Evolutionary conservation across 2,329 filamentous ascomycete species (phyloP), one percentile per base, ranked within the genome.

Genomic region (Cladophialophora chaetospira): DNA sequence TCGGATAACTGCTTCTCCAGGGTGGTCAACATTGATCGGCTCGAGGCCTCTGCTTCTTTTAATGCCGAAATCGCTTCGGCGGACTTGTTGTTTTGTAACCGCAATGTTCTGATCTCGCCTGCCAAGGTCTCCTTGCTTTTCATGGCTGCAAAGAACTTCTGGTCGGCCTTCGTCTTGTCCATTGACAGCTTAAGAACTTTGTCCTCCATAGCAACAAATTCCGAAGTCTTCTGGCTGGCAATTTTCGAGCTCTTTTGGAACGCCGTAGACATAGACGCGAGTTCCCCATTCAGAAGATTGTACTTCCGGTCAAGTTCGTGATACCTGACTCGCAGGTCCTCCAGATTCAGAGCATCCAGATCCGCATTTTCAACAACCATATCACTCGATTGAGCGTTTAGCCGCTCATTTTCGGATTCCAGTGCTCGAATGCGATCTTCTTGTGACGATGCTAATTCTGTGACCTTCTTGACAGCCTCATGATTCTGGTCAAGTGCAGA

Each of bases 141-240:
- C 80, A 96, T 91, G 6, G 92, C 91, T 1, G 89, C 90, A 72
- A 97, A 97, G 71, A 96, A 99, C 73, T 97, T 97, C 69, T 97
- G 93, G 68, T 99, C 94, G 1, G 93, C 93, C 73, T 97, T 97
- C 63, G 88, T 86, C 77, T 99, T 99, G 73, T 99, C 91, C 0
- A 91, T 89, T 36, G 84, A 84, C 17, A 95, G 76, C 21, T 88
- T 79, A 15, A 84, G 77, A 33, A 93, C 79, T 61, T 88, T 88
- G 55, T 96, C 91, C 74, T 97, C 92, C 69, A 91, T 77, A 3
- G 82, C 79, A 4, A 80, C 77, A 50, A 89, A 85, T 61, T 96
- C 91, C 66, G 88, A 82, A 29, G 96, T 85, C 73, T 96, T 97
- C 76, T 91, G 93, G 49, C 88, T 87, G 5, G 91, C 91, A 56